Evolutionary conservation across 345 rosid species (phyloP).

Genomic region (Mercurialis annua): DNA sequence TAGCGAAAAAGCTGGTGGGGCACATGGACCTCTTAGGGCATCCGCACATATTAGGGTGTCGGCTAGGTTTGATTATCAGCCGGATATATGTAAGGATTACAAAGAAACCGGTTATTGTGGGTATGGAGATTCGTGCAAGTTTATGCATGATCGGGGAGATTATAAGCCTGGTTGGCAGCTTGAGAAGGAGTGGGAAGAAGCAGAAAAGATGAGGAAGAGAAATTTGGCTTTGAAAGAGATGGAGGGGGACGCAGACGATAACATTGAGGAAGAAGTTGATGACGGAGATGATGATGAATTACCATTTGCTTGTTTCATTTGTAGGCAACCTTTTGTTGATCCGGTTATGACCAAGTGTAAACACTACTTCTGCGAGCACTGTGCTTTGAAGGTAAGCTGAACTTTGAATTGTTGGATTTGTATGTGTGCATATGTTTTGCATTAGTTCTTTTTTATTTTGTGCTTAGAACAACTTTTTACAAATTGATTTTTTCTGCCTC

Average conservation of each 20-base stretch:
- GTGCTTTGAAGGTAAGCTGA: slow-evolving; percentile 67
- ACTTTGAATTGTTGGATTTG: not conserved
- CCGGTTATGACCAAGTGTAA: slow-evolving; percentile 86
- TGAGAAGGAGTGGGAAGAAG: slow-evolving; percentile 92
- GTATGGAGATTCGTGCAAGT: slow-evolving; percentile 85
- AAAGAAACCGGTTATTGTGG: slow-evolving; percentile 96
- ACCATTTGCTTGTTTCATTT: slow-evolving; percentile 86
- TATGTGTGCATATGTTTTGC: not conserved
- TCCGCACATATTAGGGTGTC: slow-evolving; percentile 90
- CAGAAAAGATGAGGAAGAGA: slow-evolving; percentile 77
- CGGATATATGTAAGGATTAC: slow-evolving; percentile 88
- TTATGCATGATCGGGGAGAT: slow-evolving; percentile 92
- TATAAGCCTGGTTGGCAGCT: slow-evolving; percentile 91
- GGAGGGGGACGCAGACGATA: slow-evolving; percentile 15
- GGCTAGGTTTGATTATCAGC: slow-evolving; percentile 90
- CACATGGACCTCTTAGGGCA: slow-evolving; percentile 91
- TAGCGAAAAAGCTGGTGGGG: slow-evolving; percentile 88
- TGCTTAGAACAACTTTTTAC: not conserved
- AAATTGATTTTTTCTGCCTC: not conserved
- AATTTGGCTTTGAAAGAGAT: slow-evolving; percentile 60
- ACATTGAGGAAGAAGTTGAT: slow-evolving; percentile 42
- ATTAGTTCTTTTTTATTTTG: not conserved
- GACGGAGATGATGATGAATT: slow-evolving; percentile 59
- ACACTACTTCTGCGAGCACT: slow-evolving; percentile 92
- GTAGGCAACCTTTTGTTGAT: slow-evolving; percentile 71